A percentile compares a stretch with the other conserved stretches of the same genome.
These are phyloP conservation scores for Jacaranda mimosifolia DNA, from an alignment of 257 asterid species.

Conservation along the genomic window DNA sequence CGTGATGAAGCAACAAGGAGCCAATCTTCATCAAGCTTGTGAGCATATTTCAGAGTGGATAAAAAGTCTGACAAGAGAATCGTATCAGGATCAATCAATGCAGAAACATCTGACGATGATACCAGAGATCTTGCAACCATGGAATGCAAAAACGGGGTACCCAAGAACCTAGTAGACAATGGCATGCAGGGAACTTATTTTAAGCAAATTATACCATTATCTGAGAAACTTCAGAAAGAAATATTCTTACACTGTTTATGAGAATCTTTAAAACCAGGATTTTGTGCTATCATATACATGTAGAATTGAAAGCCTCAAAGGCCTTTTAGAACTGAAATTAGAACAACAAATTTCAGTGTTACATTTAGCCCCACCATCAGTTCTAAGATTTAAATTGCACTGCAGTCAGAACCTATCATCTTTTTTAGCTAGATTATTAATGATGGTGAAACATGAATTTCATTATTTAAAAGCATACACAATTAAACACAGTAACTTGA, in stretches of 20 bases:
- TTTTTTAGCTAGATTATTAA: conserved; percentile 2
- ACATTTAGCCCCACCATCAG: neutral
- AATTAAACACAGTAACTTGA: neutral
- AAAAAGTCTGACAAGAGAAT: conserved; percentile 75
- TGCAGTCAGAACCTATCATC: neutral
- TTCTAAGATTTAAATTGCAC: neutral
- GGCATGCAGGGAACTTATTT: conserved; percentile 8
- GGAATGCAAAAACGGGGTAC: conserved; percentile 90
- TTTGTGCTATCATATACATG: neutral
- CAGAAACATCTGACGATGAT: conserved; percentile 78
- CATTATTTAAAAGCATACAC: neutral
- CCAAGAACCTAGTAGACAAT: conserved; percentile 66
- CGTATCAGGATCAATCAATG: conserved; percentile 75
- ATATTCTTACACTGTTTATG: neutral
- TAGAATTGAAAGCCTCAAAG: neutral
- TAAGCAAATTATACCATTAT: conserved; percentile 28
- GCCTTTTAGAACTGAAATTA: conserved; percentile 1
- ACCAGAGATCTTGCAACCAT: conserved; percentile 87
- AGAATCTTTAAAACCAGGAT: conserved; percentile 5
- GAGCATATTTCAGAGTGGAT: conserved; percentile 64
- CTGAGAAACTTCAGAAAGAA: conserved; percentile 1
- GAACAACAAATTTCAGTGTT: neutral
- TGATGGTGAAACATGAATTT: neutral
- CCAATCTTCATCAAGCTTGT: conserved; percentile 94
- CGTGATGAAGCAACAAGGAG: conserved; percentile 67